Conservation (phyloP, 192 early-diverging fungal species). For the Coemansia asiatica region DNA sequence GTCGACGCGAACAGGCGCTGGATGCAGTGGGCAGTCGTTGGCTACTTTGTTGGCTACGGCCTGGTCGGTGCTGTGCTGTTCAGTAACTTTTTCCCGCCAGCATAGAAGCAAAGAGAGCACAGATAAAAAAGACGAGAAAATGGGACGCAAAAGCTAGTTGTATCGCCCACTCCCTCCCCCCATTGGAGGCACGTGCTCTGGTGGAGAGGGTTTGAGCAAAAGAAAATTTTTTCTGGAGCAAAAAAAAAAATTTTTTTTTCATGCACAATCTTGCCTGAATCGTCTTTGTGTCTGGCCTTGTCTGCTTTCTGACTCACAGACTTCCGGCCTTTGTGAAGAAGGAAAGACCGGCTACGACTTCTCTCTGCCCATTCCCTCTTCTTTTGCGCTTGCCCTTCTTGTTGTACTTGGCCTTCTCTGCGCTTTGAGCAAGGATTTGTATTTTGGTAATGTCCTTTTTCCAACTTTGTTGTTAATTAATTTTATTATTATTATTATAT, state of each 20-base stretch:
- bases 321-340: background rate
- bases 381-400: no score
- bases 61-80: constrained; percentile 78
- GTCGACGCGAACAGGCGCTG: background rate
- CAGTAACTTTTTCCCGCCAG: constrained; percentile 57
- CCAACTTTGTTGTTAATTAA: background rate
- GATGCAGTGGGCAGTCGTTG: constrained; percentile 39
- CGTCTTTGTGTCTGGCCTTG: background rate
- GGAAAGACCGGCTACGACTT: background rate
- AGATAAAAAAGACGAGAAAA: no score
- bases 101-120: background rate
- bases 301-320: background rate
- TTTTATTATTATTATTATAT: background rate
- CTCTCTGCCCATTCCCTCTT: background rate
- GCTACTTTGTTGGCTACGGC: constrained; percentile 77
- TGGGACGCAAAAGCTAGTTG: no score
- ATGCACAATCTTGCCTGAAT: background rate
- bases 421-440: background rate
- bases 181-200: background rate
- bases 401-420: background rate
- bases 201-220: background rate
- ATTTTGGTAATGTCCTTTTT: background rate
- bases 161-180: background rate
- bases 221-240: background rate
- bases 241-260: constrained; percentile 1